These are phyloP conservation scores for Serendipita sp. DNA, from an alignment of 768 basidiomycete genomes.

Conservation along the genomic window DNA sequence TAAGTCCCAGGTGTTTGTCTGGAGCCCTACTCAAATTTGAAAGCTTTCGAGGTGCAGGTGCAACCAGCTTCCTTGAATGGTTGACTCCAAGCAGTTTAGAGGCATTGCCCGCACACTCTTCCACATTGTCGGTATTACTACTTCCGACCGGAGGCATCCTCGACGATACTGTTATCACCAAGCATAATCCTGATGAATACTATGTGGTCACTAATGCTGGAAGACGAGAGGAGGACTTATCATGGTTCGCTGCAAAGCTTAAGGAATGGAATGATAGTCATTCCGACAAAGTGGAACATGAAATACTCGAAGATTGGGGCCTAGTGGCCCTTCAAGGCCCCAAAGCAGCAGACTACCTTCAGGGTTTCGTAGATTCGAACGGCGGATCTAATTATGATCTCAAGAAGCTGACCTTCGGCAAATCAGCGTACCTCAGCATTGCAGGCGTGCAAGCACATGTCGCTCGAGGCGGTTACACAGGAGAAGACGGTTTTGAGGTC, in stretches of 20 bases:
- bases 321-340: slow-evolving; percentile 89
- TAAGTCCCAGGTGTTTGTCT: slow-evolving; percentile 21
- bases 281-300: slow-evolving; percentile 46
- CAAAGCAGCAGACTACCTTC: slow-evolving; percentile 61
- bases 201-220: slow-evolving; percentile 98
- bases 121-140: slow-evolving; percentile 76
- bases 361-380: slow-evolving; percentile 39
- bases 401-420: slow-evolving; percentile 61
- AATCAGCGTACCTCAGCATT: slow-evolving; percentile 62
- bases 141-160: slow-evolving; percentile 88
- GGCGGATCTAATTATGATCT: slow-evolving; percentile 35
- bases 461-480: slow-evolving; percentile 90
- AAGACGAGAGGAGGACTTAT: slow-evolving; percentile 59
- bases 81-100: slow-evolving; percentile 73
- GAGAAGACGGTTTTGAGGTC: slow-evolving; percentile 97
- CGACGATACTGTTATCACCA: slow-evolving; percentile 86
- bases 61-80: slow-evolving; percentile 70
- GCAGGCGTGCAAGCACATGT: slow-evolving; percentile 71
- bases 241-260: slow-evolving; percentile 55
- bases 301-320: slow-evolving; percentile 71
- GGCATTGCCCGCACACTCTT: slow-evolving; percentile 49
- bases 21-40: not conserved
- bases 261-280: slow-evolving; percentile 51
- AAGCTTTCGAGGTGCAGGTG: slow-evolving; percentile 69
- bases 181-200: slow-evolving; percentile 60